Conservation (phyloP, 2,329 filamentous ascomycete genomes). For the Corinectria fuckeliana region DNA sequence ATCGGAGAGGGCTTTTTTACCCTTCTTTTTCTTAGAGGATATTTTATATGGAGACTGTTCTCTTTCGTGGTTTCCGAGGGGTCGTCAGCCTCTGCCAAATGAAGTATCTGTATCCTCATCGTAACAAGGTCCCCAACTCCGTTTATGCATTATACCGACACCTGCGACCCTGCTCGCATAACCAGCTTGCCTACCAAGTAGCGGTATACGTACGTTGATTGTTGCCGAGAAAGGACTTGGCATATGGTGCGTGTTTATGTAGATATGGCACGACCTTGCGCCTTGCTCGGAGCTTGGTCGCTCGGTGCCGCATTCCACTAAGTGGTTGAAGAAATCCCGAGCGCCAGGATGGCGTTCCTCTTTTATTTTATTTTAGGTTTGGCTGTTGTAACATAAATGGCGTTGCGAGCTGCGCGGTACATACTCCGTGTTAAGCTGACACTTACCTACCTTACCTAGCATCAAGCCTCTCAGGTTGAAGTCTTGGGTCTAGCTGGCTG, state of each 20-base stretch:
- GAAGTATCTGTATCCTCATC: not conserved
- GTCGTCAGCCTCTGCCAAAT: not conserved
- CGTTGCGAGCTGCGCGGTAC: not conserved
- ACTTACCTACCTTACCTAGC: too few relatives aligned
- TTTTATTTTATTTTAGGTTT: slow-evolving; percentile 7
- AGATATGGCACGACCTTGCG: slow-evolving; percentile 30
- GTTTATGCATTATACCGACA: not conserved
- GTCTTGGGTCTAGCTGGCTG: not conserved
- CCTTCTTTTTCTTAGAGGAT: not conserved
- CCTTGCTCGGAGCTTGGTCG: not conserved
- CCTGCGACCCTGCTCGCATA: not conserved
- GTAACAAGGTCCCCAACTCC: not conserved
- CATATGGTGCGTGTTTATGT: slow-evolving; percentile 19
- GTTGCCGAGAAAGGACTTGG: not conserved
- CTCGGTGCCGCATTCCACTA: not conserved
- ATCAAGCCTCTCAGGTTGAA: not conserved
- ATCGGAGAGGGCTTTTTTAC: not conserved
- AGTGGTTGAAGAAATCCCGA: not conserved
- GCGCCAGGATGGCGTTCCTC: slow-evolving; percentile 1
- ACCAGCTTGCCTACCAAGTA: not conserved
- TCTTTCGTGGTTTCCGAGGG: not conserved
- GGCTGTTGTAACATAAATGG: not conserved
- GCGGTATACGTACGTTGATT: not conserved
- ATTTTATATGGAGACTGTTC: not conserved
- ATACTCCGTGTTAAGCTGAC: too few relatives aligned